These are phyloP conservation scores for Naganishia onofrii DNA, from an alignment of 768 basidiomycete species.

Conservation along the genomic window DNA sequence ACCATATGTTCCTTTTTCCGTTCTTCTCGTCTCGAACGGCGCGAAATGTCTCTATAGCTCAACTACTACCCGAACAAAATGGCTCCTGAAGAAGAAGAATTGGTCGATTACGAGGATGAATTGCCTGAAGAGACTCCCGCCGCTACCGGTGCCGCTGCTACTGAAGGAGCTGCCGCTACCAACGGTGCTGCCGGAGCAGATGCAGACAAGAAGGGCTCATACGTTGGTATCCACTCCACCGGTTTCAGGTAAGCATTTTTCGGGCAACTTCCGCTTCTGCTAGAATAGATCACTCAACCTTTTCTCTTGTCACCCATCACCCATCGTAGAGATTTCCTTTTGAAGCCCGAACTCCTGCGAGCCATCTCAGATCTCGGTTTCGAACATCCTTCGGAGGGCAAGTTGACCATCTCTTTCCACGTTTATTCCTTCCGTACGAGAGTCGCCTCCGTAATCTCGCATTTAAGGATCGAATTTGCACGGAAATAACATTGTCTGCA, in stretches of 20 bases:
- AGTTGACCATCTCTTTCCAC: conserved; percentile 33
- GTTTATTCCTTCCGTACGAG: conserved; percentile 7
- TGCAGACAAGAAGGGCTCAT: conserved; percentile 83
- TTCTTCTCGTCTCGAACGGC: conserved; percentile 15
- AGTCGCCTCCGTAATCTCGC: conserved; percentile 21
- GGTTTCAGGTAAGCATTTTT: conserved; percentile 75
- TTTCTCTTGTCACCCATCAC: no score
- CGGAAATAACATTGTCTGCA: background rate
- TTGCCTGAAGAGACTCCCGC: conserved; percentile 48
- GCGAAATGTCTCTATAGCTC: conserved; percentile 19
- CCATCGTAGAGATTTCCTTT: conserved; percentile 91
- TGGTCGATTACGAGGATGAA: conserved; percentile 53
- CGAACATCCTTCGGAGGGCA: conserved; percentile 99
- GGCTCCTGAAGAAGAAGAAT: conserved; percentile 53
- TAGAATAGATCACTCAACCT: background rate
- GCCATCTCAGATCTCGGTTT: conserved; percentile 99
- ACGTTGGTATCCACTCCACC: conserved; percentile 97
- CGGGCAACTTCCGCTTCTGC: conserved; percentile 1
- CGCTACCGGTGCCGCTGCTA: conserved; percentile 53
- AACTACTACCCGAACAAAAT: conserved; percentile 36
- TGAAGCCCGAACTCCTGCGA: conserved; percentile 93
- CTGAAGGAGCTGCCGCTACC: conserved; percentile 34
- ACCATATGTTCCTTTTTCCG: conserved; percentile 17
- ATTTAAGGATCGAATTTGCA: background rate
- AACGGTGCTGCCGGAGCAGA: conserved; percentile 56